Base-by-base conservation (phyloP, 2,329 filamentous ascomycete genomes). In the Orbilia oligospora region DNA sequence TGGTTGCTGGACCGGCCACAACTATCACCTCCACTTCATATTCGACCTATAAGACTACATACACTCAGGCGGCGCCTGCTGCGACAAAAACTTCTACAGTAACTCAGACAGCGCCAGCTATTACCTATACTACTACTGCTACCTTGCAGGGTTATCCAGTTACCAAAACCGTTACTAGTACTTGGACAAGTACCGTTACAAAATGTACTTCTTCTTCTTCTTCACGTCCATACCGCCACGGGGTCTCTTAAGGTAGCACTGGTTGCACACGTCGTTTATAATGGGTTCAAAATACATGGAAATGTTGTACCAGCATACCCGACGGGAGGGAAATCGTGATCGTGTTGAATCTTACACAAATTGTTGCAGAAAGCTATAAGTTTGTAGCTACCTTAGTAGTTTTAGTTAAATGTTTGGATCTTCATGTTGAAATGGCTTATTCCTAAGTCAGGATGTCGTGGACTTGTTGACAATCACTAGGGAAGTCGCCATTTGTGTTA, bases 181-280 rank as follows among this genome's bases (percentile, higher is more conserved):
- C 30, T 16, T 53, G 30, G 14, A 61, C 61, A 14, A 66, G 49
- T n/a, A 66, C 51, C n/a, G 49, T 66, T 18, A 61, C 49, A 16
- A 58, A 10, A 30, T 51, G 48, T 27, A 44, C 16, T 22, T 30
- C 46, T 16, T 58, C 16, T 22, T 30, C 46, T 16, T 58, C 55
- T 2, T 22, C 55, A 41, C n/a, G 18, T 9, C 33, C n/a, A 12
- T 58, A 58, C 30, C 30, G 55, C 18, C 5, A 41, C 6, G 38
- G 20, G 20, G 2, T 56, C 6, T 14, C 3, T 36, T 56, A 22
- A 48, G 3, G n/a, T 12, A 1, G 38, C 8, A 5, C 22, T 20
- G 1, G 10, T 9, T 44, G 10, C n/a, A 5, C 38, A n/a, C 38
- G 12, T 44, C n/a, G n/a, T n/a, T n/a, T n/a, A n/a, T n/a, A n/a